Evolutionary conservation across 306 rosid species (phyloP).

Genomic region (Trifolium repens): DNA sequence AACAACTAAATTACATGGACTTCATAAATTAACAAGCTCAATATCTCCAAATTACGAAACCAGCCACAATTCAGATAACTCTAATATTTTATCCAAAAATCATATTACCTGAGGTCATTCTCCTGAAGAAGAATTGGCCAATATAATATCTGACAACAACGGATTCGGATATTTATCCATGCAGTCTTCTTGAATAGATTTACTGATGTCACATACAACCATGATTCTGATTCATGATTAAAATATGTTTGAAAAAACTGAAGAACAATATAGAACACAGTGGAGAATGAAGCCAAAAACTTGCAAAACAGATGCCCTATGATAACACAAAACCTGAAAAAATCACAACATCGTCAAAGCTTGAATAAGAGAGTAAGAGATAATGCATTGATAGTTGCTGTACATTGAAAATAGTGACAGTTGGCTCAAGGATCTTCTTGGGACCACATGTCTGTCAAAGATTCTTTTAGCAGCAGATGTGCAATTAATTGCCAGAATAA

Average conservation of each 20-base stretch:
- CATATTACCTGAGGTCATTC: conserved; percentile 70
- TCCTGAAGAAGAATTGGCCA: conserved; percentile 91
- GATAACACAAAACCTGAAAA: conserved; percentile 69
- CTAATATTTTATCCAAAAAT: not conserved
- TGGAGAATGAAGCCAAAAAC: conserved; percentile 70
- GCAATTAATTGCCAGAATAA: conserved; percentile 82
- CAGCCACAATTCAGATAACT: conserved; percentile 30
- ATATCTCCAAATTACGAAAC: conserved; percentile 38
- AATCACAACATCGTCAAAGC: conserved; percentile 44
- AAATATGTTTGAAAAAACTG: conserved; percentile 60
- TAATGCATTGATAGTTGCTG: conserved; percentile 26
- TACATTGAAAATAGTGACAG: conserved; percentile 52
- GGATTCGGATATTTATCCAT: conserved; percentile 66
- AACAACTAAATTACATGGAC: conserved; percentile 24
- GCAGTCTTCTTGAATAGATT: conserved; percentile 58
- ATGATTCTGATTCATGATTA: conserved; percentile 58
- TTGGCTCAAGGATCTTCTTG: conserved; percentile 53
- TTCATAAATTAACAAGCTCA: conserved; percentile 30
- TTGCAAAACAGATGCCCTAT: conserved; percentile 65
- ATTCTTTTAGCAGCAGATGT: conserved; percentile 58
- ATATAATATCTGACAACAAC: conserved; percentile 82
- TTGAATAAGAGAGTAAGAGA: conserved; percentile 33
- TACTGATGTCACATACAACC: conserved; percentile 55
- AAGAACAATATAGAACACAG: conserved; percentile 63
- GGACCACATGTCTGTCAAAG: conserved; percentile 51